Base-by-base conservation (phyloP, 73 alveolate species). In the Paraurostyla sp. region DNA sequence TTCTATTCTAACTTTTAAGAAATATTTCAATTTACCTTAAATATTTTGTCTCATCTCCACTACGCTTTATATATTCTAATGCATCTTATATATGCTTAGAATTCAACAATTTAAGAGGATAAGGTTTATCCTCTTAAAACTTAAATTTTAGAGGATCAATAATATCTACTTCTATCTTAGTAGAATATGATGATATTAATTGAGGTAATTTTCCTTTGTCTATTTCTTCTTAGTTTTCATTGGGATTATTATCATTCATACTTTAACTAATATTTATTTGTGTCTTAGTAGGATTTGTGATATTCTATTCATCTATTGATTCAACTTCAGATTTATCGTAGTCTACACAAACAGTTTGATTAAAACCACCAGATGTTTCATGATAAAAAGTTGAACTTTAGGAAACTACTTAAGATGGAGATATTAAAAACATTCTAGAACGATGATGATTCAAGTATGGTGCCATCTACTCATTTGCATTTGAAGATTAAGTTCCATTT, bases 61-160 rank as follows among this genome's bases (percentile, higher is more conserved):
- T n/a, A 23, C 32, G 41, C 25, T 65, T 65, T 9, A 65, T 30
- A 38, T 38, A 65, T 22, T 65, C 82, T 38, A 65, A 22, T 13
- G 82, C 82, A 18, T 65, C 82, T 1, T 15, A 20, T 38, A 65
- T 22, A 38, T 65, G 56, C 35, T 65, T 65, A 6, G 82, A 65
- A 40, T 65, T 65, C 23, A 65, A 22, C 13, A 65, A 38, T 38
- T 65, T 65, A n/a, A 65, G 41, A 0, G 82, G 82, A 23, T 38
- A 65, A 1, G 82, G 82, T 40, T 65, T 65, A 65, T 65, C 82
- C 35, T 65, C 82, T 22, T 56, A 65, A 65, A 38, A 65, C 41
- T 38, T 65, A 22, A 38, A 65, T 65, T 65, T 65, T 58, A 65
- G 35, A 18, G 82, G 82, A 40, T 65, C 82, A 36, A 65, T 38